Evolutionary conservation across 2,329 filamentous ascomycete species (phyloP), one percentile per base, ranked within the genome.

Genomic region (Xylariales sp.): DNA sequence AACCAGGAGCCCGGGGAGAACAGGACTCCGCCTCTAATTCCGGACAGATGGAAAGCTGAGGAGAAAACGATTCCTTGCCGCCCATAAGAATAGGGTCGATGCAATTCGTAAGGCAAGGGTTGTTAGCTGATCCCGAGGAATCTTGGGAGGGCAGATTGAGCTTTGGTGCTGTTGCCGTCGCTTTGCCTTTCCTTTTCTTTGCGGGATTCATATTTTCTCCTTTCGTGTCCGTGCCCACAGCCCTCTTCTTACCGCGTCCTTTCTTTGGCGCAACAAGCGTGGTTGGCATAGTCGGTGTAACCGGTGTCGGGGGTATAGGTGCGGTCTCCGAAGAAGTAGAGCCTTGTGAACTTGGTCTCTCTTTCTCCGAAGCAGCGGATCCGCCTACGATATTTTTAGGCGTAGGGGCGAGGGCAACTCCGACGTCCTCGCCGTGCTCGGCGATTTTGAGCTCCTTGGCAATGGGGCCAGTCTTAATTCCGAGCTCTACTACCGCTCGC

Each of bases 391-490:
- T 48, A 16, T 53, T 53, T 8, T n/a, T 3, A 8, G 30, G 50
- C 18, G 9, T 2, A 7, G 50, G 50, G 14, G 14, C 5, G 7
- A 18, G 1, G 16, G 46, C 34, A 1, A 9, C 30, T 2, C 18
- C 32, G 32, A 67, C 3, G 7, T 28, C 30, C 4, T 16, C 48
- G 0, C 46, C 8, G 18, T 63, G n/a, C 16, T 64, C 56, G 18
- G 67, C 67, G 16, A 71, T 62, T 34, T 65, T 55, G 3, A 71
- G 60, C 23, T 69, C 66, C 18, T 69, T 34, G 18, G 69, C 69
- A 1, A 69, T 39, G 8, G 46, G 45, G 14, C 69, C 69, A 0
- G n/a, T 49, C 1, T 3, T 41, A 14, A 69, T 67, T 1, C 54
- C 57, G 9, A 69, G 56, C n/a, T 65, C 60, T 1, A 57, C 3